Percentiles rank a stretch among this genome's conserved stretches.
Evolutionary conservation across 176 grass and related monocot species (phyloP).

Genomic region (Poa annua): DNA sequence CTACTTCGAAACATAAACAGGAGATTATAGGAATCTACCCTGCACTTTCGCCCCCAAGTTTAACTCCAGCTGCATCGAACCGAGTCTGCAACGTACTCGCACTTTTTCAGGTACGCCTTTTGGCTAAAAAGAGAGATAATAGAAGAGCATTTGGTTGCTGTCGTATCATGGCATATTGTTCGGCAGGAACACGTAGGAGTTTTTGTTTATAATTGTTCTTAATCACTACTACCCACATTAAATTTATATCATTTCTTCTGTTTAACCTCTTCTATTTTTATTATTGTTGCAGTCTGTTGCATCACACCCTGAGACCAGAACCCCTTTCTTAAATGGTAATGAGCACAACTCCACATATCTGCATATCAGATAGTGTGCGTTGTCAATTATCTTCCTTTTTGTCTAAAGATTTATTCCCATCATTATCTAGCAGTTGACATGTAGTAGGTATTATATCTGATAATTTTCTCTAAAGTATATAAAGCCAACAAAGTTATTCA

Average conservation of each 20-base stretch:
- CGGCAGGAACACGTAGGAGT: neutral
- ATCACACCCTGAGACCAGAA: slow-evolving; percentile 75
- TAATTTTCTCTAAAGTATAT: neutral
- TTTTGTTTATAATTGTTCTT: neutral
- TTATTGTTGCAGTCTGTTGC: slow-evolving; percentile 69
- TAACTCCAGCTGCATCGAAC: slow-evolving; percentile 62
- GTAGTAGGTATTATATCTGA: slow-evolving; percentile 14
- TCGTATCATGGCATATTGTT: slow-evolving; percentile 15
- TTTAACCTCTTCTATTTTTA: slow-evolving; percentile 14
- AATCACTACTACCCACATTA: slow-evolving; percentile 7
- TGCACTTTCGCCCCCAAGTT: slow-evolving; percentile 63
- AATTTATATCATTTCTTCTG: neutral
- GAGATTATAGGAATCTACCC: slow-evolving; percentile 80
- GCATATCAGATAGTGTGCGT: slow-evolving; percentile 1
- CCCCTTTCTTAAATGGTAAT: slow-evolving; percentile 74
- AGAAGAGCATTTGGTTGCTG: slow-evolving; percentile 1
- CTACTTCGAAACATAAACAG: slow-evolving; percentile 53
- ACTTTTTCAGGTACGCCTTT: slow-evolving; percentile 76
- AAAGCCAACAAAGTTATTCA: neutral
- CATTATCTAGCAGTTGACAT: slow-evolving; percentile 24
- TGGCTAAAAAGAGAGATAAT: neutral
- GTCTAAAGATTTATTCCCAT: neutral
- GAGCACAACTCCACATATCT: neutral
- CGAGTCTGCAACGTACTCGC: slow-evolving; percentile 81
- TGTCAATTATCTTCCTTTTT: slow-evolving; percentile 5